Evolutionary conservation across 768 basidiomycete species (phyloP), one percentile per base, ranked within the genome.

Genomic region (Xanthoconium purpureum): DNA sequence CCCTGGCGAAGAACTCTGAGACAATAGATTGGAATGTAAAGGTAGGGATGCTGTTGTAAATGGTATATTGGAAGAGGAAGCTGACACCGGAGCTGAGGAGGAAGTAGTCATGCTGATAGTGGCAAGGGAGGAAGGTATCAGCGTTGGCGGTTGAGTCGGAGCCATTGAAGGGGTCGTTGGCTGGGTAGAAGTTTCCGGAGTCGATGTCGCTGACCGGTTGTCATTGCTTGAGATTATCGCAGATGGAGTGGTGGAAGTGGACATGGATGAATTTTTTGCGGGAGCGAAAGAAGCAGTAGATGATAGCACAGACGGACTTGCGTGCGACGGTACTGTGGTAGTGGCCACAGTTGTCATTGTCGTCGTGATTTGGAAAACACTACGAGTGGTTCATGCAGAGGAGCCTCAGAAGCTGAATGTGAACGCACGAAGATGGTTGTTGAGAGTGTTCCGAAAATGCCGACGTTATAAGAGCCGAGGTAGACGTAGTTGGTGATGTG

Each of bases 401-500:
- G 47, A 47, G 40, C 35, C 28, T 39, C 35, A 30, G 52, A 54
- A 53, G 32, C 30, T 52, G 38, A 32, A 55, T 37, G 14, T 52
- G 44, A 43, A 69, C 72, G 66, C 55, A 73, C 71, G 54, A 56
- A 44, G 62, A 59, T 46, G 57, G 33, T 33, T 53, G 50, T 28
- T 53, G 52, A 39, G 64, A 49, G 30, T 61, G 56, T 40, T 52
- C 12, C 30, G 58, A 59, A 44, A 37, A 53, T 44, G 59, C 39
- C 14, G 60, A 57, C 13, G 47, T 57, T 43, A 57, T 49, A 47
- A 66, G 35, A 56, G 47, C 43, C 46, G 58, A 50, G 30, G 46
- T 47, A 24, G 62, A 56, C 32, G 32, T n/a, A n/a, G 47, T 43
- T 4, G 68, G 48, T 20, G 66, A 50, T 24, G 63, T 47, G 35